A percentile compares a stretch with the other conserved stretches of the same genome.
Evolutionary conservation across 2,329 filamentous ascomycete genomes (phyloP).

Genomic region (Aureobasidium sp.): DNA sequence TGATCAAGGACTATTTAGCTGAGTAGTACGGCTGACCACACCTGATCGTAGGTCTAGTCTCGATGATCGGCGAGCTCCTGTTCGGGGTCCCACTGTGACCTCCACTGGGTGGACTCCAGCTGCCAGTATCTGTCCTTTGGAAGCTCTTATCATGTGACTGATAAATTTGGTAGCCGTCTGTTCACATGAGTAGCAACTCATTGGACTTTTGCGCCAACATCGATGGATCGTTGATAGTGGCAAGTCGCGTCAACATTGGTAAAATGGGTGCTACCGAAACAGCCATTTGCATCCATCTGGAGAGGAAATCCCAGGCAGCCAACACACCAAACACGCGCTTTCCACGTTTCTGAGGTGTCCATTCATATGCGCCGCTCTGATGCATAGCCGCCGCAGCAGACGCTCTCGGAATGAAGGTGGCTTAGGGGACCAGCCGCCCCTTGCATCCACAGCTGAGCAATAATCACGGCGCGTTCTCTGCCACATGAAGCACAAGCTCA

Average conservation of each 20-base stretch:
- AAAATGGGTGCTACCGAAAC: not conserved
- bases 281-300: not conserved
- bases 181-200: too few relatives aligned
- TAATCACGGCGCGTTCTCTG: not conserved
- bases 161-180: too few relatives aligned
- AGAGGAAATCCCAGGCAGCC: not conserved
- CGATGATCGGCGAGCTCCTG: not conserved
- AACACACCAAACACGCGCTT: not conserved
- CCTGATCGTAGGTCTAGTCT: not conserved
- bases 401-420: not conserved
- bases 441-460: conserved; percentile 4
- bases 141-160: not conserved
- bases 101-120: not conserved
- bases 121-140: too few relatives aligned
- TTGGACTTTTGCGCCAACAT: not conserved
- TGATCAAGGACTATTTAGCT: not conserved
- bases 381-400: not conserved
- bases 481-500: not conserved
- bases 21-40: not conserved
- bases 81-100: not conserved
- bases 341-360: not conserved
- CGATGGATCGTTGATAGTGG: not conserved
- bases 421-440: not conserved
- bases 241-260: not conserved
- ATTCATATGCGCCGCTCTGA: not conserved